Evolutionary conservation across 2,329 filamentous ascomycete genomes (phyloP).

Genomic region (Cladosporium sp.): DNA sequence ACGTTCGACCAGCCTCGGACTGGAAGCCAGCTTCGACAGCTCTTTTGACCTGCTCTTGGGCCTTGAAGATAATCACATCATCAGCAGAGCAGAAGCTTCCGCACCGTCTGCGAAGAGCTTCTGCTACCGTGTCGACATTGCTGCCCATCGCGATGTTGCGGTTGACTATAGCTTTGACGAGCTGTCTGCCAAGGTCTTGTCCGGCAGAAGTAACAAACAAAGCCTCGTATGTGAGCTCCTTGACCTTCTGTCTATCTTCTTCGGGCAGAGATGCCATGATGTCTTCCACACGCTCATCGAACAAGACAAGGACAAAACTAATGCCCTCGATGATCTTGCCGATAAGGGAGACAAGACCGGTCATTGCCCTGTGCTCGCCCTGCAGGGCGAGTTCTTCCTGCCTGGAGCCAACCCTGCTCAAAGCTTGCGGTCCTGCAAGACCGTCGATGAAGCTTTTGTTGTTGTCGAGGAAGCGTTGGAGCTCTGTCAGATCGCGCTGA

Average conservation of each 20-base stretch:
- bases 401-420: slow-evolving; percentile 71
- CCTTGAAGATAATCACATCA: slow-evolving; percentile 97
- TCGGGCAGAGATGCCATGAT: slow-evolving; percentile 76
- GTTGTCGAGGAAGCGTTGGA: slow-evolving; percentile 77
- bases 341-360: slow-evolving; percentile 79
- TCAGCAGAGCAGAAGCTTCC: slow-evolving; percentile 97
- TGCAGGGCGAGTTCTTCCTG: slow-evolving; percentile 90
- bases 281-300: slow-evolving; percentile 87
- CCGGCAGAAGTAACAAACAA: slow-evolving; percentile 77
- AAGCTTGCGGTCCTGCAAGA: slow-evolving; percentile 80
- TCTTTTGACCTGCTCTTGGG: slow-evolving; percentile 87
- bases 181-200: slow-evolving; percentile 83
- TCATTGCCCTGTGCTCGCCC: slow-evolving; percentile 88
- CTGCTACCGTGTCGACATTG: slow-evolving; percentile 95
- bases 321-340: slow-evolving; percentile 93
- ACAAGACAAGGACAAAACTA: slow-evolving; percentile 89
- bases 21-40: slow-evolving; percentile 74
- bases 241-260: slow-evolving; percentile 62
- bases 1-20: slow-evolving; percentile 68
- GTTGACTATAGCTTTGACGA: slow-evolving; percentile 97
- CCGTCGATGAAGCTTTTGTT: slow-evolving; percentile 93
- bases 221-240: slow-evolving; percentile 77
- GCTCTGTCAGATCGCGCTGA: slow-evolving; percentile 73
- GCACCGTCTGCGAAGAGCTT: slow-evolving; percentile 85
- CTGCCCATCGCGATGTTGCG: slow-evolving; percentile 94